phyloP scores from a whole-genome alignment of 352 stramenopile species.

The Thalassiosira mediterranea region DNA sequence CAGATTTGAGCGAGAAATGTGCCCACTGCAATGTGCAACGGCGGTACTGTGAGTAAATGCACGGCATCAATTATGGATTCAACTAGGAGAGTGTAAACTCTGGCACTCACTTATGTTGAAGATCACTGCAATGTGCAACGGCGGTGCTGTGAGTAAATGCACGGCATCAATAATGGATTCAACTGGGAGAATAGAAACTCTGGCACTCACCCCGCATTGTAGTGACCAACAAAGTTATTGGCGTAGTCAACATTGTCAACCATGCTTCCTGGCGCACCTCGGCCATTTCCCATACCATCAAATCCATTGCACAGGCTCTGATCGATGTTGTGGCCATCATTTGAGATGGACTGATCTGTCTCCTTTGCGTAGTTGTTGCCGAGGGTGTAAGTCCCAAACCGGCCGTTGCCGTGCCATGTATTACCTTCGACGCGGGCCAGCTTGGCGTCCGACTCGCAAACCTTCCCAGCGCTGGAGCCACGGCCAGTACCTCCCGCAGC shows the following conservation, averaged over 20 bases:
- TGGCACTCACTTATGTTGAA: too few species aligned
- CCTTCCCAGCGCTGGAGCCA: constrained; percentile 39
- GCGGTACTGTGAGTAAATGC: too few species aligned
- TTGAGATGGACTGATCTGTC: constrained; percentile 61
- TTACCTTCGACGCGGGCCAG: constrained; percentile 64
- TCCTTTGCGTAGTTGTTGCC: constrained; percentile 51
- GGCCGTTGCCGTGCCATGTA: constrained; percentile 60
- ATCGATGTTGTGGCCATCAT: constrained; percentile 54
- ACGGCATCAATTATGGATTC: too few species aligned
- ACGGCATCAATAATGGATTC: too few species aligned
- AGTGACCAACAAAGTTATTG: constrained; percentile 77
- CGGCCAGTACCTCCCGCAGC: constrained; percentile 36
- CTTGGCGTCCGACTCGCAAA: constrained; percentile 37
- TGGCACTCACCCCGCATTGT: constrained; percentile 50
- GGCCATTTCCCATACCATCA: constrained; percentile 50
- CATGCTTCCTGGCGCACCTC: constrained; percentile 43
- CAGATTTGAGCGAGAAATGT: neutral
- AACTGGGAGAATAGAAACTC: too few species aligned
- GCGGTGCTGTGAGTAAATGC: too few species aligned
- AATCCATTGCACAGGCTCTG: constrained; percentile 52
- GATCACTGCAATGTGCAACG: too few species aligned
- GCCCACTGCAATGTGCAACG: too few species aligned
- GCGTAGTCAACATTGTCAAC: constrained; percentile 70
- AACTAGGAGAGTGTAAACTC: too few species aligned
- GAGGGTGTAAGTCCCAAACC: constrained; percentile 2